phyloP scores from a whole-genome alignment of 2,329 filamentous ascomycete genomes.

The Aspergillus clavatus region DNA sequence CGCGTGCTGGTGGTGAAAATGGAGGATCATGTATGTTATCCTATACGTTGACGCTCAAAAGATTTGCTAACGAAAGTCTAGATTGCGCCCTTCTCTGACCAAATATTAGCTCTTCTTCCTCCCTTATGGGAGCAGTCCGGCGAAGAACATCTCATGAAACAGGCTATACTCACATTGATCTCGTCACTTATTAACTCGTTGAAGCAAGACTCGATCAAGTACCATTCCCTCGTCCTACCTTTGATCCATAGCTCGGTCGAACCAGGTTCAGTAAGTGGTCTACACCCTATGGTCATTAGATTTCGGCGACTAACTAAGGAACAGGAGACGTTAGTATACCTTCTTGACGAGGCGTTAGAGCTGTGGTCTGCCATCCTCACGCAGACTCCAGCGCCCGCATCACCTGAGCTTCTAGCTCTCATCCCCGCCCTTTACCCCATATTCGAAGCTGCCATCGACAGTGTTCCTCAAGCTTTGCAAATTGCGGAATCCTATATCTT shows the following conservation, averaged over 20 bases:
- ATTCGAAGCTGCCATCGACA: conserved; percentile 61
- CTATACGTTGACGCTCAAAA: neutral
- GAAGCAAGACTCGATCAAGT: conserved; percentile 69
- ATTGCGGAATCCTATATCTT: conserved; percentile 68
- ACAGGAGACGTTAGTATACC: conserved; percentile 64
- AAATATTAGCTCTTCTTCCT: conserved; percentile 75
- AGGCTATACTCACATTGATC: conserved; percentile 82
- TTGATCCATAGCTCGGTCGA: conserved; percentile 76
- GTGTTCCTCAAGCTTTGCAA: conserved; percentile 56
- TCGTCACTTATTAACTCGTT: conserved; percentile 81
- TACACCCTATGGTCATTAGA: neutral
- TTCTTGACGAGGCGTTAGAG: conserved; percentile 87
- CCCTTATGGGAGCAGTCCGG: conserved; percentile 79
- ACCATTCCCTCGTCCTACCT: conserved; percentile 75
- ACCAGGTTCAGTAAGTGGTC: conserved; percentile 58
- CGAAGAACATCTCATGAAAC: conserved; percentile 88
- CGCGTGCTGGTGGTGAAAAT: conserved; percentile 74
- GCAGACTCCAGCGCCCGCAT: conserved; percentile 58
- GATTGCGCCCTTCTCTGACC: conserved; percentile 65
- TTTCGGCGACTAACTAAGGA: conserved; percentile 6
- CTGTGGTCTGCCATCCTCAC: conserved; percentile 74
- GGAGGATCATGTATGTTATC: conserved; percentile 59
- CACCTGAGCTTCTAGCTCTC: conserved; percentile 59
- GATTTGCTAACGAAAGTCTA: conserved; percentile 20
- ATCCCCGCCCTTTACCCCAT: conserved; percentile 61